Evolutionary conservation across 148 eudicot genomes (phyloP), one percentile per base, ranked within the genome.

Genomic region (Cornus suecica): DNA sequence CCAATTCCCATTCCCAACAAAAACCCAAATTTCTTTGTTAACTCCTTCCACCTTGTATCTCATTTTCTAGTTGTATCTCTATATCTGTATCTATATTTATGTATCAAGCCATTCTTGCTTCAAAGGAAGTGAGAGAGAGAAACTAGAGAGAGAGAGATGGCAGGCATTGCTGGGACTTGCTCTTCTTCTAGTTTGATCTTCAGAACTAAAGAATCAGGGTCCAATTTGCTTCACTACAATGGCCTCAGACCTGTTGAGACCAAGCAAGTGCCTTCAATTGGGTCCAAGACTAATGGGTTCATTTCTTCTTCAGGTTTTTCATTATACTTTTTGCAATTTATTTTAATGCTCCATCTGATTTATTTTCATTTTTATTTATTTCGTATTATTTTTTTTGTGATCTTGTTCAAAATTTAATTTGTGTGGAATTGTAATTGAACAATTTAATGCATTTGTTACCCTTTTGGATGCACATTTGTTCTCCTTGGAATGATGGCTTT

Each of bases 121-220:
- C 31, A 67, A 6, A 65, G 42, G 9, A 37, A 37, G 42, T 4
- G 42, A 10, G 42, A 37, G 56, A 54, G 23, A 42, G 34, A 37
- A 61, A 54, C 6, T 37, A 37, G 42, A 37, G 42, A 4, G 48
- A 10, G 31, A 27, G 27, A 54, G 6, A 82, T 82, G 85, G 76
- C 81, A 34, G 37, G 78, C 31, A 51, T 73, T 77, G 78, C 82
- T 67, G 76, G 65, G 30, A 65, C 77, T 32, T 77, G 74, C 63
- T 76, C 83, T 67, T 76, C 85, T 51, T 58, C 80, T 25, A 71
- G 72, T 66, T 75, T 77, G 86, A 66, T 85, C 48, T 72, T 80
- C 18, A 83, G 63, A 71, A 52, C 52, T 25, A 80, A 26, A 52
- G 67, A 84, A 1, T 75, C 72, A 62, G 51, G 65, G 31, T 66